Evolutionary conservation across 495 filamentous ascomycete genomes (phyloP).

Genomic region (Thozetella sp.): DNA sequence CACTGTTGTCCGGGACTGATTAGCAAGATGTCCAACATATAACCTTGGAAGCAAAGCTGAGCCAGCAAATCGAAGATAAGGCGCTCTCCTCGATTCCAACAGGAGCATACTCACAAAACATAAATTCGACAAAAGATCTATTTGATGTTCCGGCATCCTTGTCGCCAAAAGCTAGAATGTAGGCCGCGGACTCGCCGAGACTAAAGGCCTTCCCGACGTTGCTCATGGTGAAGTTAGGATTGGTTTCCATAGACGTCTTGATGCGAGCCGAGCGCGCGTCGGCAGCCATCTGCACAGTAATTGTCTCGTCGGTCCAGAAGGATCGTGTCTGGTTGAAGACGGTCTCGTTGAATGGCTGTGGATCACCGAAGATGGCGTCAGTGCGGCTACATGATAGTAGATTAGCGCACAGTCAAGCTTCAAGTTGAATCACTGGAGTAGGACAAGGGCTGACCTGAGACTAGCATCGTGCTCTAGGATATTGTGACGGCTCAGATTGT

Average conservation of each 20-base stretch:
- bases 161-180: slow-evolving; percentile 45
- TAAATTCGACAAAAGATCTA: slow-evolving; percentile 37
- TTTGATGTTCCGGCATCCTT: slow-evolving; percentile 32
- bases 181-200: slow-evolving; percentile 47
- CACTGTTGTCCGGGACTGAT: slow-evolving; percentile 24
- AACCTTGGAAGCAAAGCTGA: not conserved
- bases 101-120: slow-evolving; percentile 40
- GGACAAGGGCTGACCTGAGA: slow-evolving; percentile 37
- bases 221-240: slow-evolving; percentile 39
- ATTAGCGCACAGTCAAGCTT: slow-evolving; percentile 4
- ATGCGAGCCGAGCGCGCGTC: slow-evolving; percentile 44
- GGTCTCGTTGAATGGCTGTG: slow-evolving; percentile 43
- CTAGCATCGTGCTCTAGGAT: slow-evolving; percentile 55
- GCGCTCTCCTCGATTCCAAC: not conserved
- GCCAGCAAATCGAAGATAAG: not conserved
- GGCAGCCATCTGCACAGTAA: slow-evolving; percentile 41
- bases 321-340: slow-evolving; percentile 46
- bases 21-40: slow-evolving; percentile 6
- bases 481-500: slow-evolving; percentile 47
- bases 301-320: slow-evolving; percentile 37
- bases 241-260: slow-evolving; percentile 42
- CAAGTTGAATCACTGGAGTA: not conserved
- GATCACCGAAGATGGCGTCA: slow-evolving; percentile 43
- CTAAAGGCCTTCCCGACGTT: slow-evolving; percentile 35
- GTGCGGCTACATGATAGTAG: slow-evolving; percentile 28